A percentile compares a stretch with the other conserved stretches of the same genome.
These are phyloP conservation scores for Acanthamoeba culbertsoni DNA, from an alignment of 208 protist genomes.

Conservation along the genomic window DNA sequence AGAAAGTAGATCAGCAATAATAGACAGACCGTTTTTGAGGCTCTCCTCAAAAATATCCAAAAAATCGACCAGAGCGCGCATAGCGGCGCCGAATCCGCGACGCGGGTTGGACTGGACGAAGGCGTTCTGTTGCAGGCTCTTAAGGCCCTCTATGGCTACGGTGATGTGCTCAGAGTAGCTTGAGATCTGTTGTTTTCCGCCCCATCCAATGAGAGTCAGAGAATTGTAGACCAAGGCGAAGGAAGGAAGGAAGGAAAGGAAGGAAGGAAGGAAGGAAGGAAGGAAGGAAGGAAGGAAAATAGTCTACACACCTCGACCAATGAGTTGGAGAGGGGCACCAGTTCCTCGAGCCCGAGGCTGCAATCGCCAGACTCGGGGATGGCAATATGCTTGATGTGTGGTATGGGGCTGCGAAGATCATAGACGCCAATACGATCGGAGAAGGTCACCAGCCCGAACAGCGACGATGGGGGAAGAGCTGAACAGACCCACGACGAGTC, in stretches of 20 bases:
- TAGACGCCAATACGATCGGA: constrained; percentile 30
- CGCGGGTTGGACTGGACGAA: background rate
- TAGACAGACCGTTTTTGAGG: constrained; percentile 25
- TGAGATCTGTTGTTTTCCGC: constrained; percentile 12
- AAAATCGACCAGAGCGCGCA: constrained; percentile 9
- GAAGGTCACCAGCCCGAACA: constrained; percentile 53
- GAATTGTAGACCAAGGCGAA: no score
- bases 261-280: background rate
- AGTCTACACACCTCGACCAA: constrained; percentile 13
- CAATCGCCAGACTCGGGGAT: constrained; percentile 5
- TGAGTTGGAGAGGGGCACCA: constrained; percentile 45
- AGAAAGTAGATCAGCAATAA: background rate
- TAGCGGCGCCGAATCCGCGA: constrained; percentile 48
- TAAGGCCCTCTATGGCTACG: constrained; percentile 19
- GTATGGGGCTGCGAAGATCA: constrained; percentile 42
- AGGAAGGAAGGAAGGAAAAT: background rate
- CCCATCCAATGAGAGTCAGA: background rate
- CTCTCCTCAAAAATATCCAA: constrained; percentile 42
- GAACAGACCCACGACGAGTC: background rate
- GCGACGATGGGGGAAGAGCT: constrained; percentile 17
- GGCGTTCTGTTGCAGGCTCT: background rate
- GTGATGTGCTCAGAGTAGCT: background rate
- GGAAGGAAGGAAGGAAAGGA: background rate
- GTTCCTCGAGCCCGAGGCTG: constrained; percentile 24
- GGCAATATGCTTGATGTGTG: constrained; percentile 52